Conservation (phyloP, 345 rosid genomes). For the Boechera retrofracta region DNA sequence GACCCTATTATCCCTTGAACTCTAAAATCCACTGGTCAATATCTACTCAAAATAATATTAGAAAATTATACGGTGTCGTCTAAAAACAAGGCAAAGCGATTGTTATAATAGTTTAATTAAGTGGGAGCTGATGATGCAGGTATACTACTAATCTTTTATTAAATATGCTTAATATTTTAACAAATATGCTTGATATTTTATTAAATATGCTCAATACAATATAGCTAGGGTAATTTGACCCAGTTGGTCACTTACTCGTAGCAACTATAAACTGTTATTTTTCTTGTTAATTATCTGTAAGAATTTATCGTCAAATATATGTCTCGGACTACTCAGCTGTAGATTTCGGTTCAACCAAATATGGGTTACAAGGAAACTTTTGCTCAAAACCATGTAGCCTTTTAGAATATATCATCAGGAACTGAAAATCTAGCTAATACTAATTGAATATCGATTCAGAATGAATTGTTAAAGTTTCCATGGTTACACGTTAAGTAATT, state of each 20-base stretch:
- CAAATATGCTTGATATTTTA: conserved; percentile 1
- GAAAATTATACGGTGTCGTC: conserved; percentile 52
- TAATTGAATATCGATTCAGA: not conserved
- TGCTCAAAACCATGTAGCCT: conserved; percentile 1
- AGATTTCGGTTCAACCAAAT: not conserved
- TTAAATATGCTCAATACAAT: conserved; percentile 13
- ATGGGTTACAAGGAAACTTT: not conserved
- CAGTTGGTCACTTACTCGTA: conserved; percentile 22
- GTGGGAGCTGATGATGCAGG: conserved; percentile 34
- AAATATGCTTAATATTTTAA: conserved; percentile 11
- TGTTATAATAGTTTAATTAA: conserved; percentile 38
- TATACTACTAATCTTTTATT: conserved; percentile 26
- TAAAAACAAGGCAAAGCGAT: conserved; percentile 45
- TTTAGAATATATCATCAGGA: not conserved
- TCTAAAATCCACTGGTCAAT: conserved; percentile 35
- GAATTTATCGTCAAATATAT: not conserved
- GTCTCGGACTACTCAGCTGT: not conserved
- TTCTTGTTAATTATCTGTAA: not conserved
- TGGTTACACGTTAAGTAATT: conserved; percentile 22
- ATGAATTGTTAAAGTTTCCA: not conserved
- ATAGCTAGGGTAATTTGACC: not conserved
- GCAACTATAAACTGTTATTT: conserved; percentile 5
- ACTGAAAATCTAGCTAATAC: conserved; percentile 15
- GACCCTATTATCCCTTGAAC: conserved; percentile 20
- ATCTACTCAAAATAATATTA: conserved; percentile 24